Conservation (phyloP, 352 stramenopile genomes). For the Phytophthora fragariae region DNA sequence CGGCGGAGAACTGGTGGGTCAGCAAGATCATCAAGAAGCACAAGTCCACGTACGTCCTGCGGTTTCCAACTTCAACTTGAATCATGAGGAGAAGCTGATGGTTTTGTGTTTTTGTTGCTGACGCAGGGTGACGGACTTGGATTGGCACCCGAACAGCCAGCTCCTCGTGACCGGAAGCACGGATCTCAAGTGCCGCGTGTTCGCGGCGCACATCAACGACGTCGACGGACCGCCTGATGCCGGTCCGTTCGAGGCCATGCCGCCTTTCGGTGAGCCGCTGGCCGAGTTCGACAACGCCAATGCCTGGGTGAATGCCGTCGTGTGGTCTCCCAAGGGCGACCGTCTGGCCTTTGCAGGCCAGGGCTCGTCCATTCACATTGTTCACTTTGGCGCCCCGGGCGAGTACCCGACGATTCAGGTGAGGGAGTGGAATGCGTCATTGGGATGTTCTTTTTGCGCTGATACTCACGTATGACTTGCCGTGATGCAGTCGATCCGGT, state of each 20-base stretch:
- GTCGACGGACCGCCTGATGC: slow-evolving; percentile 80
- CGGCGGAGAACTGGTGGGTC: slow-evolving; percentile 95
- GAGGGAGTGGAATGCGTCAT: neutral
- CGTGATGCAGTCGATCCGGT: slow-evolving; percentile 82
- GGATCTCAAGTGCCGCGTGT: slow-evolving; percentile 95
- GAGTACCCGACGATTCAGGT: slow-evolving; percentile 83
- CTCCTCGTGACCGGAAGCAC: slow-evolving; percentile 92
- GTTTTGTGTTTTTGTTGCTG: neutral
- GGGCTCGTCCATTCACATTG: slow-evolving; percentile 92
- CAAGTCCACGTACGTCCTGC: slow-evolving; percentile 92
- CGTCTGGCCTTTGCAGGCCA: slow-evolving; percentile 91
- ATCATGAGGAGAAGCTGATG: neutral
- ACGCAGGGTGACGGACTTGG: slow-evolving; percentile 83
- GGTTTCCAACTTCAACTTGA: slow-evolving; percentile 17
- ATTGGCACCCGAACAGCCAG: slow-evolving; percentile 94
- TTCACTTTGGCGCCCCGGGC: slow-evolving; percentile 79
- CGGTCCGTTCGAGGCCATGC: slow-evolving; percentile 77
- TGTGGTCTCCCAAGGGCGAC: slow-evolving; percentile 92
- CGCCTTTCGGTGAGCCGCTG: slow-evolving; percentile 83
- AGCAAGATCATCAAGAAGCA: slow-evolving; percentile 97
- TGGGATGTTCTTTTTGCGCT: neutral
- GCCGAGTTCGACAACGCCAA: slow-evolving; percentile 90
- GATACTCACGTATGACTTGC: neutral
- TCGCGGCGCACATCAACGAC: slow-evolving; percentile 88
- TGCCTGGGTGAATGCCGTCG: slow-evolving; percentile 93